Percentiles rank a stretch among this genome's conserved stretches.
These are phyloP conservation scores for Zizania palustris DNA, from an alignment of 202 grass and related monocot genomes.

Conservation along the genomic window DNA sequence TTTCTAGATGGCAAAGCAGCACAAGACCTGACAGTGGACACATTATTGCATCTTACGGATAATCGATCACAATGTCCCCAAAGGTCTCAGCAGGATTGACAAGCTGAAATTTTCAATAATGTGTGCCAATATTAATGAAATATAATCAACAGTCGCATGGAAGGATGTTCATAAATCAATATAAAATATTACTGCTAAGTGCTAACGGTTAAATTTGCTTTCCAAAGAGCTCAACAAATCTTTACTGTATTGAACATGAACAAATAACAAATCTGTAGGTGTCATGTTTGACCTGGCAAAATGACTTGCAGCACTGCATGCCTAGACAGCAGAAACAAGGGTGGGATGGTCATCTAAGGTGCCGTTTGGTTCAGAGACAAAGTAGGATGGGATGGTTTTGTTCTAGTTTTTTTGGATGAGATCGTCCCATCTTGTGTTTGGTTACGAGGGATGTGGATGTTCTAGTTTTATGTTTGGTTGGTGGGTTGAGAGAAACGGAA, in stretches of 20 bases:
- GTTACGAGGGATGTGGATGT: too few species aligned
- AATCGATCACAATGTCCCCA: slow-evolving; percentile 88
- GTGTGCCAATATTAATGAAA: slow-evolving; percentile 35
- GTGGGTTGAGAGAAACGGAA: too few species aligned
- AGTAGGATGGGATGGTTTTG: too few species aligned
- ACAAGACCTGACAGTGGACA: slow-evolving; percentile 13
- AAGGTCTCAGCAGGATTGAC: slow-evolving; percentile 94
- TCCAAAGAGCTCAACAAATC: not conserved
- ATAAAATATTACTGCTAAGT: slow-evolving; percentile 27
- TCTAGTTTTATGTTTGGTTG: too few species aligned
- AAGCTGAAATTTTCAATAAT: slow-evolving; percentile 56
- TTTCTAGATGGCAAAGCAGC: slow-evolving; percentile 32
- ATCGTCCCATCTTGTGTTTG: too few species aligned
- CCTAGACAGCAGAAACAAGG: not conserved
- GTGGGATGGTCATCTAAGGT: not conserved
- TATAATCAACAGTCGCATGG: not conserved
- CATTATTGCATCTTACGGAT: slow-evolving; percentile 70
- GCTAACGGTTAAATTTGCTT: slow-evolving; percentile 11
- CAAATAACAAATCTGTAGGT: not conserved
- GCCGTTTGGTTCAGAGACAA: too few species aligned
- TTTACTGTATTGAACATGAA: slow-evolving; percentile 8
- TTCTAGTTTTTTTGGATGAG: too few species aligned
- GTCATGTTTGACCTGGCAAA: not conserved
- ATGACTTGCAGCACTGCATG: not conserved
- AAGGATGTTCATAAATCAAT: not conserved